Conservation (phyloP, 78 protist genomes). For the Andalucia godoyi region DNA sequence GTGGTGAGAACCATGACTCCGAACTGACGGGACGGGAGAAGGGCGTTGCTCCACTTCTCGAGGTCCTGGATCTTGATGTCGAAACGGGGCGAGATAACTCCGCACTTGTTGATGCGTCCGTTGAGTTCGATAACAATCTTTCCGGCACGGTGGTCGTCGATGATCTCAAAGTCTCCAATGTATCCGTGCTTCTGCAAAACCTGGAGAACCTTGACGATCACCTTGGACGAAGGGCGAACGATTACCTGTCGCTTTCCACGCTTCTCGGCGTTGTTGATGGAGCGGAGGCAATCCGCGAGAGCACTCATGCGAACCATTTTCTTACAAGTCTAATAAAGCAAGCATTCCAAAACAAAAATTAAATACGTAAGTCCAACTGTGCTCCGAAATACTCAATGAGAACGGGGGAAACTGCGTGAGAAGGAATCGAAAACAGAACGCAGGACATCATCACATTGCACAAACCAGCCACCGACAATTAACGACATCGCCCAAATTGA, state of each 20-base stretch:
- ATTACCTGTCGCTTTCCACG: constrained; percentile 98
- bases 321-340: no score
- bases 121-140: constrained; percentile 94
- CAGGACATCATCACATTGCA: no score
- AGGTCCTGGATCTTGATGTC: constrained; percentile 48
- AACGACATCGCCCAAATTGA: no score
- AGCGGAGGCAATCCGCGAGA: constrained; percentile 85
- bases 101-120: constrained; percentile 99
- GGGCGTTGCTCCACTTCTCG: constrained; percentile 70
- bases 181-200: constrained; percentile 99
- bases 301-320: constrained; percentile 77
- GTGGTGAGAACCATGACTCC: constrained; percentile 97
- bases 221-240: constrained; percentile 95
- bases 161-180: constrained; percentile 98
- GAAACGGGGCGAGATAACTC: constrained; percentile 97
- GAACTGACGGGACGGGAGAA: constrained; percentile 98
- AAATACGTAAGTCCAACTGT: no score
- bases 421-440: no score
- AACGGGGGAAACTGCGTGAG: no score
- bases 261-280: constrained; percentile 92
- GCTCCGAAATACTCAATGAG: no score
- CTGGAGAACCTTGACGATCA: constrained; percentile 91
- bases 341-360: no score
- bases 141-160: constrained; percentile 98
- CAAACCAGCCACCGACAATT: no score